Evolutionary conservation across 2,329 filamentous ascomycete species (phyloP).

Genomic region (Fusarium verticillioides): DNA sequence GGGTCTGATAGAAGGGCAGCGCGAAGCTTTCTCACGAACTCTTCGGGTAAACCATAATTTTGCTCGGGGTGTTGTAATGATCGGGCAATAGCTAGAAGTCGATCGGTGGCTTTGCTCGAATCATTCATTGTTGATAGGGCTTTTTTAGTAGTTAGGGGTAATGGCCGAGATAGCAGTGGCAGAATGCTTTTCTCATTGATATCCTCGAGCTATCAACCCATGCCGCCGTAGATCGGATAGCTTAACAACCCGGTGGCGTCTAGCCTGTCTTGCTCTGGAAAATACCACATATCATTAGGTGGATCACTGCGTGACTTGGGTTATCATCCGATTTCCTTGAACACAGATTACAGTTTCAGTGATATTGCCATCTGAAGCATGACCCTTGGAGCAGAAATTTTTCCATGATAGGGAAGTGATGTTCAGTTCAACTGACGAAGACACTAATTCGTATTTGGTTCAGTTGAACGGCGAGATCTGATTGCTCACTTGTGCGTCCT

Average conservation of each 20-base stretch:
- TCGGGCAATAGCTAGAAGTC: background rate
- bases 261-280: background rate
- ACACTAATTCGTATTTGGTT: background rate
- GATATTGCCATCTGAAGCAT: fast-evolving
- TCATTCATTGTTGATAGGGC: background rate
- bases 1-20: background rate
- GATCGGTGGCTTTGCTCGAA: background rate
- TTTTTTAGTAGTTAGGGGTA: fast-evolving
- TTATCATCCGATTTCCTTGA: background rate
- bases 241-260: fast-evolving
- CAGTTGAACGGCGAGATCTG: background rate
- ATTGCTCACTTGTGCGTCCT: background rate
- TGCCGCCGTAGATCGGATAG: background rate
- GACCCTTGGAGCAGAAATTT: background rate
- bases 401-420: background rate
- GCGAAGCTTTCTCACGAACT: background rate
- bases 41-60: background rate
- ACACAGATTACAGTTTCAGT: background rate
- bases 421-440: background rate
- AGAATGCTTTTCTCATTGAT: background rate
- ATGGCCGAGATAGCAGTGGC: background rate
- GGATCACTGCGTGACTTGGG: fast-evolving
- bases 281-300: too few relatives aligned
- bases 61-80: fast-evolving
- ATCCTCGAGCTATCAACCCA: background rate